phyloP scores from a whole-genome alignment of 2,329 filamentous ascomycete genomes.

The Zasmidium citrigriseum region DNA sequence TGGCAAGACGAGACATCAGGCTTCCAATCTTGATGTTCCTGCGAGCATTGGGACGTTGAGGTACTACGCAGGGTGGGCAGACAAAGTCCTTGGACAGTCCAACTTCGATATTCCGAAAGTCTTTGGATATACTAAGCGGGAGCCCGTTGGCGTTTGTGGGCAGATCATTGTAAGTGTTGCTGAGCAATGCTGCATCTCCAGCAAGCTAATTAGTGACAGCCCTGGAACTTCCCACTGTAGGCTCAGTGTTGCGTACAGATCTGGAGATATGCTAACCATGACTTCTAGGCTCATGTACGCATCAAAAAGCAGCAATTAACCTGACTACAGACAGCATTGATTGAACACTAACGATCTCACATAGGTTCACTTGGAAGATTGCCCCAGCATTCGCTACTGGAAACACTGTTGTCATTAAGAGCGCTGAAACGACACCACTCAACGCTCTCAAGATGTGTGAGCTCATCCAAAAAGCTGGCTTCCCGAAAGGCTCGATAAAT shows the following conservation, averaged over 20 bases:
- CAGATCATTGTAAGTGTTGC: slow-evolving; percentile 37
- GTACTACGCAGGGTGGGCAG: slow-evolving; percentile 28
- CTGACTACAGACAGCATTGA: too few relatives aligned
- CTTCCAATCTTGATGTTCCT: slow-evolving; percentile 34
- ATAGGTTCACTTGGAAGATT: slow-evolving; percentile 49
- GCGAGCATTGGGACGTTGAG: slow-evolving; percentile 39
- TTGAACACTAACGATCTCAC: background rate
- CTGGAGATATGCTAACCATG: background rate
- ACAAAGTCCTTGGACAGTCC: slow-evolving; percentile 25
- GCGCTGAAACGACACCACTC: slow-evolving; percentile 63
- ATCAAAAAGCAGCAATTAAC: too few relatives aligned
- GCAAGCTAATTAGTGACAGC: background rate
- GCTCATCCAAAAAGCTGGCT: slow-evolving; percentile 49
- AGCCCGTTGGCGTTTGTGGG: slow-evolving; percentile 42
- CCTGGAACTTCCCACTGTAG: slow-evolving; percentile 37
- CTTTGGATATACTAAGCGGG: slow-evolving; percentile 67
- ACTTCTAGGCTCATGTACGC: background rate
- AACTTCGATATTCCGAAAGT: slow-evolving; percentile 40
- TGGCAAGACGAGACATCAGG: slow-evolving; percentile 42
- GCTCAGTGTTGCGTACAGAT: background rate
- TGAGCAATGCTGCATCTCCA: background rate
- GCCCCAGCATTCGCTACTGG: slow-evolving; percentile 62
- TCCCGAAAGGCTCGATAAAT: slow-evolving; percentile 47
- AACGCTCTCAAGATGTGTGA: slow-evolving; percentile 44
- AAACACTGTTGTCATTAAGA: slow-evolving; percentile 62